Conservation (phyloP, 768 basidiomycete genomes). For the Leucosporidium yakuticum region DNA sequence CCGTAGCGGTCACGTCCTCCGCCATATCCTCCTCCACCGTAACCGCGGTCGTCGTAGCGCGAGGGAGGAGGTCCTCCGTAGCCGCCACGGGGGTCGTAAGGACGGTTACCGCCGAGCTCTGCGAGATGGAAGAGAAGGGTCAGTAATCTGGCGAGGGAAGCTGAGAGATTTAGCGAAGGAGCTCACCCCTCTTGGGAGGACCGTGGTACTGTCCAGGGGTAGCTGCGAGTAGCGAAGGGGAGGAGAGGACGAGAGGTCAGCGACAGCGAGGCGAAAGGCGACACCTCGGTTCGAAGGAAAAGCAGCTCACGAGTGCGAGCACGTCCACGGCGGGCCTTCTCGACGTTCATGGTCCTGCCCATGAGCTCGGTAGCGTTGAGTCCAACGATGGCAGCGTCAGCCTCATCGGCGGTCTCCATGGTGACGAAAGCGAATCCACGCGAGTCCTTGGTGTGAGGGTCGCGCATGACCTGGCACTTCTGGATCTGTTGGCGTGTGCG, state of each 20-base stretch:
- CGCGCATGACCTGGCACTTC: conserved; percentile 61
- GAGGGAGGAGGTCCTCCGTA: conserved; percentile 76
- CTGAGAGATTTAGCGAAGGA: conserved; percentile 43
- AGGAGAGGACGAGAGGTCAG: background rate
- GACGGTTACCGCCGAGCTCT: conserved; percentile 51
- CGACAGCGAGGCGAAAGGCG: too few species aligned
- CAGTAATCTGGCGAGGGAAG: conserved; percentile 6
- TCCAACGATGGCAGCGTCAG: conserved; percentile 79
- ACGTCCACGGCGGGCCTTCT: conserved; percentile 87
- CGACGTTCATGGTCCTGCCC: conserved; percentile 82
- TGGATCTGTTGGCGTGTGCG: conserved; percentile 50
- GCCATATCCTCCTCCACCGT: conserved; percentile 46
- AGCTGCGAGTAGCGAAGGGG: conserved; percentile 45
- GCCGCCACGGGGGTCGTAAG: conserved; percentile 76
- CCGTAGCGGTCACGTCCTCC: conserved; percentile 18
- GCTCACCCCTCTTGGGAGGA: conserved; percentile 71
- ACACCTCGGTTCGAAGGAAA: background rate
- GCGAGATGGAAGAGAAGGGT: conserved; percentile 9
- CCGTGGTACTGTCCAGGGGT: conserved; percentile 95
- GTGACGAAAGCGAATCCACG: conserved; percentile 86
- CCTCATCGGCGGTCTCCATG: conserved; percentile 76
- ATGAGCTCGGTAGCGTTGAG: conserved; percentile 76
- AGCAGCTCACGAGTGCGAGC: conserved; percentile 59
- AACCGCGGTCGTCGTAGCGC: conserved; percentile 50
- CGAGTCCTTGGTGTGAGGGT: conserved; percentile 63